Evolutionary conservation across 1,139 yeast species (phyloP).

Genomic region (Protomyces arabidopsidicola): DNA sequence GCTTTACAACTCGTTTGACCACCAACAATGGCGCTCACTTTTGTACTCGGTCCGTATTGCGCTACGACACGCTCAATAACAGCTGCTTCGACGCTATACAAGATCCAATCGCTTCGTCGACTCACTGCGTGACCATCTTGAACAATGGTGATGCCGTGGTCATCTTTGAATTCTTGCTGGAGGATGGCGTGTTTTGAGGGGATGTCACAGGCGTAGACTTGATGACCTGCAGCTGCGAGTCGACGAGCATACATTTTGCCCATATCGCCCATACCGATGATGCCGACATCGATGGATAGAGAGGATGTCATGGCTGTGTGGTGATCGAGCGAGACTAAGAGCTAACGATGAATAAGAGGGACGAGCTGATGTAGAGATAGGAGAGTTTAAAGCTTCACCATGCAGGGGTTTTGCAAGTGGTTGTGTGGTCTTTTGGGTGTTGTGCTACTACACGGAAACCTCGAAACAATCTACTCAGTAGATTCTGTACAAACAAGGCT

Average conservation of each 20-base stretch:
- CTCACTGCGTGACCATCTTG: conserved; percentile 79
- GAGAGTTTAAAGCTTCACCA: too few relatives aligned
- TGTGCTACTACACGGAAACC: too few relatives aligned
- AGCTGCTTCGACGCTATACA: conserved; percentile 89
- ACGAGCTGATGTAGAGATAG: too few relatives aligned
- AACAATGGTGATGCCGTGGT: conserved; percentile 51
- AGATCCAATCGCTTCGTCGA: conserved; percentile 69
- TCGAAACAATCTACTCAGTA: too few relatives aligned
- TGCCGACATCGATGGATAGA: conserved; percentile 52
- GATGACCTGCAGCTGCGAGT: conserved; percentile 65
- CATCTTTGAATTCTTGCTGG: conserved; percentile 42
- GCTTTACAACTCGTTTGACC: conserved; percentile 96
- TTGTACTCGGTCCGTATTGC: conserved; percentile 79
- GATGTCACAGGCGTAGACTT: conserved; percentile 82
- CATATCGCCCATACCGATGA: conserved; percentile 97
- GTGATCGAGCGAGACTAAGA: too few relatives aligned
- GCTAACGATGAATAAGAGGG: too few relatives aligned
- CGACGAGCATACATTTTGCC: conserved; percentile 78
- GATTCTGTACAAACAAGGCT: too few relatives aligned
- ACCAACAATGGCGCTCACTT: conserved; percentile 86
- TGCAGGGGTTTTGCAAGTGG: too few relatives aligned
- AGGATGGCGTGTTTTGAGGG: conserved; percentile 59
- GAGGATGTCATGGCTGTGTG: neutral
- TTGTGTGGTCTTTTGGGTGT: too few relatives aligned
- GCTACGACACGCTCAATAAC: conserved; percentile 66